Percentiles rank a stretch among this genome's conserved stretches.
Conservation (phyloP, 345 rosid species). For the Ceriops zippeliana region DNA sequence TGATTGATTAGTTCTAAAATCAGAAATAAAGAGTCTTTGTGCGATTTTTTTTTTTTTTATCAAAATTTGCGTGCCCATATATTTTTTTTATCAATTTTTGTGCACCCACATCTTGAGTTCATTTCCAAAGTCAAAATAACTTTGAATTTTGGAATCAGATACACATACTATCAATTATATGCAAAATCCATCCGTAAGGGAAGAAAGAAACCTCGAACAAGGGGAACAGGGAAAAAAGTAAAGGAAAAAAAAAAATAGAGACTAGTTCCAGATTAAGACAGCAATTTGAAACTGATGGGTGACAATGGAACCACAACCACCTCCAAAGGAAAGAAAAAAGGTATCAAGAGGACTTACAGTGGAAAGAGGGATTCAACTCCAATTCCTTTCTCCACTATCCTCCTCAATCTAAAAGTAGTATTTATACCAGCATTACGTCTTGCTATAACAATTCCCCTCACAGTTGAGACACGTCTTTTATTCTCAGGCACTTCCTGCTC, state of each 20-base stretch:
- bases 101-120: not conserved
- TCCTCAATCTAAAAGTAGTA: conserved; percentile 81
- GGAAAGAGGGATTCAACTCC: conserved; percentile 89
- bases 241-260: not conserved
- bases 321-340: not conserved
- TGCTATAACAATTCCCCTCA: conserved; percentile 87
- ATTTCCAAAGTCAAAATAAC: not conserved
- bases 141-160: not conserved
- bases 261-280: too few relatives aligned
- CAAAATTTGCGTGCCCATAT: too few relatives aligned
- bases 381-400: conserved; percentile 76
- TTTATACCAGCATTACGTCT: conserved; percentile 89
- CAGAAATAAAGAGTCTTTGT: too few relatives aligned
- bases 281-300: too few relatives aligned
- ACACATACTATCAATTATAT: not conserved
- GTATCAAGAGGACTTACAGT: conserved; percentile 51
- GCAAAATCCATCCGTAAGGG: not conserved
- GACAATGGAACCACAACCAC: too few relatives aligned
- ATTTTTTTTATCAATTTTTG: not conserved
- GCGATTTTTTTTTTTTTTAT: too few relatives aligned
- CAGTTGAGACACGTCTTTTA: conserved; percentile 69
- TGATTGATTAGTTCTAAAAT: not conserved
- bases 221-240: too few relatives aligned
- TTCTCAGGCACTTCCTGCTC: conserved; percentile 93
- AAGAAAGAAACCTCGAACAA: not conserved